Conservation (phyloP, 1,284 basidiomycete genomes). For the Ganoderma lingzhi region DNA sequence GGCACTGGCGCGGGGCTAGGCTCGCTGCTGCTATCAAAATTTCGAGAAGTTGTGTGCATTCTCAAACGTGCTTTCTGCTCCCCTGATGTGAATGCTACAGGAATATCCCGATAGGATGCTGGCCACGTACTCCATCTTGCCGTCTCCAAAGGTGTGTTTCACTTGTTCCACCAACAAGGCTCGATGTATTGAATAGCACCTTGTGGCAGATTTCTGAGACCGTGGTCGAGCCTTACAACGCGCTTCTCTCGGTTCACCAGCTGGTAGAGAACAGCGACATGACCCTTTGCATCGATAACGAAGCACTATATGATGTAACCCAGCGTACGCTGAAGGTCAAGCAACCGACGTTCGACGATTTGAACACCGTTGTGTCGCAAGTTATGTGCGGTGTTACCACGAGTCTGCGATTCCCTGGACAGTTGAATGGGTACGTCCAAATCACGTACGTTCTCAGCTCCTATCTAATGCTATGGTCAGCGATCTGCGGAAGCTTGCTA, state of each 20-base stretch:
- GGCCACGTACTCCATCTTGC: slow-evolving; percentile 91
- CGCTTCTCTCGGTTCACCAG: slow-evolving; percentile 90
- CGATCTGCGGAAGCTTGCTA: slow-evolving; percentile 91
- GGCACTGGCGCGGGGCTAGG: slow-evolving; percentile 92
- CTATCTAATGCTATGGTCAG: slow-evolving; percentile 48
- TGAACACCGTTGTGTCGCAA: slow-evolving; percentile 84
- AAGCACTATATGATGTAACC: slow-evolving; percentile 92
- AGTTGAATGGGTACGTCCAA: slow-evolving; percentile 79
- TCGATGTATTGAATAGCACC: background rate
- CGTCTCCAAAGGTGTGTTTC: slow-evolving; percentile 80
- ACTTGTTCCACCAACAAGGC: background rate
- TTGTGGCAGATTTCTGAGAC: slow-evolving; percentile 85
- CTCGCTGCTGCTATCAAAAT: slow-evolving; percentile 82
- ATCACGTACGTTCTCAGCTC: background rate
- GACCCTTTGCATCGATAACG: slow-evolving; percentile 93
- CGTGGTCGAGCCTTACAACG: slow-evolving; percentile 96
- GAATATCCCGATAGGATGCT: slow-evolving; percentile 96
- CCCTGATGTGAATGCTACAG: slow-evolving; percentile 51
- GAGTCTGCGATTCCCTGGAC: slow-evolving; percentile 92
- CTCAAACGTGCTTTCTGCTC: slow-evolving; percentile 40
- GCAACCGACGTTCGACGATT: slow-evolving; percentile 74
- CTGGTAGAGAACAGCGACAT: slow-evolving; percentile 92
- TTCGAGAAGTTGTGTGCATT: slow-evolving; percentile 72
- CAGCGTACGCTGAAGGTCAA: slow-evolving; percentile 79
- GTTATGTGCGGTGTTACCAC: slow-evolving; percentile 94